phyloP scores from a whole-genome alignment of 305 asterid genomes.

The Vinca major region DNA sequence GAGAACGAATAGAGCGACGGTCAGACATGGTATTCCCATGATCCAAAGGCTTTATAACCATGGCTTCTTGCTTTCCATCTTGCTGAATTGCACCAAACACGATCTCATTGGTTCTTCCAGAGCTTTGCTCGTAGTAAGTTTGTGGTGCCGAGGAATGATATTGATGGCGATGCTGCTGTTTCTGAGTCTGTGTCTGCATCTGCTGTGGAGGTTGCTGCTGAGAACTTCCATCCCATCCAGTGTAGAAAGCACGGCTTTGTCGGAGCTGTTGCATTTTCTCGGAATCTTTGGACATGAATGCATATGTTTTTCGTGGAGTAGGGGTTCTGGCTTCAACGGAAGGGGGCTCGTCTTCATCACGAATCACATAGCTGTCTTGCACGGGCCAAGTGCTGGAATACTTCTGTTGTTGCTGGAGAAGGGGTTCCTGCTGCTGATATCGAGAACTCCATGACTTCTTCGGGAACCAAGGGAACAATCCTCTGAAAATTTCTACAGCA shows the following conservation, averaged over 20 bases:
- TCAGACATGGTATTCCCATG: constrained; percentile 36
- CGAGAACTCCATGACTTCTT: constrained; percentile 33
- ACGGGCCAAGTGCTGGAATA: constrained; percentile 51
- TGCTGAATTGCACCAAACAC: constrained; percentile 85
- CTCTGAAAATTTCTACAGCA: constrained; percentile 55
- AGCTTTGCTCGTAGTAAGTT: constrained; percentile 58
- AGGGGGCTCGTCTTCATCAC: constrained; percentile 76
- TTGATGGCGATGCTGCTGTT: constrained; percentile 57
- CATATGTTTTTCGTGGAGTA: constrained; percentile 86
- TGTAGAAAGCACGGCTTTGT: constrained; percentile 65
- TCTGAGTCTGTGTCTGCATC: constrained; percentile 41
- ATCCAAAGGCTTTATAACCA: constrained; percentile 64
- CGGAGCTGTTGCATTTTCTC: constrained; percentile 85
- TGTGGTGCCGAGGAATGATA: constrained; percentile 49
- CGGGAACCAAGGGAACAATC: constrained; percentile 55
- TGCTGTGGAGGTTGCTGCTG: constrained; percentile 37
- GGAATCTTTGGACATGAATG: constrained; percentile 79
- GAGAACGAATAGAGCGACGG: constrained; percentile 29
- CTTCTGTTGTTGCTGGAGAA: constrained; percentile 38
- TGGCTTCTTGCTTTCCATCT: constrained; percentile 27
- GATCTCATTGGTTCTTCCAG: constrained; percentile 56
- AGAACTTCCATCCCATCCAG: constrained; percentile 57
- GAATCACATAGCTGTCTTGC: constrained; percentile 74
- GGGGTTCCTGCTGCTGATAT: constrained; percentile 28
- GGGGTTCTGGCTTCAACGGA: constrained; percentile 64